A percentile compares a stretch with the other conserved stretches of the same genome.
phyloP scores from a whole-genome alignment of 352 stramenopile genomes.

The Globisporangium megalacanthum region DNA sequence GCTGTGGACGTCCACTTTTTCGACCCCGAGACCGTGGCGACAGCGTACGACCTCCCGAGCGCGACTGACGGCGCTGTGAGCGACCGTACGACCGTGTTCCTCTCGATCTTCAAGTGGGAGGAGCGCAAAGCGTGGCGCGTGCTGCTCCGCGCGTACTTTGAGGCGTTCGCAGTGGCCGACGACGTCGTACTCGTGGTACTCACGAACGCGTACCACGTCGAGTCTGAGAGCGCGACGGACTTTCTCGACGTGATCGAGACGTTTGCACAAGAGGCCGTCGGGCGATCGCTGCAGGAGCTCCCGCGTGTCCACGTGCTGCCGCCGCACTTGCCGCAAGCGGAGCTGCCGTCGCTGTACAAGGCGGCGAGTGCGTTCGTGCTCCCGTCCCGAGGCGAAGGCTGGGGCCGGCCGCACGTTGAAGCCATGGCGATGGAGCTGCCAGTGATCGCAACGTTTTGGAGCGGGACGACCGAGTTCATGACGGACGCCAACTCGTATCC shows the following conservation, averaged over 20 bases:
- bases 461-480: slow-evolving; percentile 87
- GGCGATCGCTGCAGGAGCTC: slow-evolving; percentile 41
- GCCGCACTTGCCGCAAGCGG: slow-evolving; percentile 48
- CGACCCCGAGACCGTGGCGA: slow-evolving; percentile 39
- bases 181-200: slow-evolving; percentile 81
- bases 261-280: slow-evolving; percentile 41
- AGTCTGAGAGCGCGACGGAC: slow-evolving; percentile 32
- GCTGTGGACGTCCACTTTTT: slow-evolving; percentile 90
- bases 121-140: slow-evolving; percentile 89
- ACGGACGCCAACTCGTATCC: slow-evolving; percentile 83
- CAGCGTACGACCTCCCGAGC: slow-evolving; percentile 41
- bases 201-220: slow-evolving; percentile 83
- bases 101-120: slow-evolving; percentile 95
- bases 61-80: slow-evolving; percentile 28
- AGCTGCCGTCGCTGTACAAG: slow-evolving; percentile 67
- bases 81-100: slow-evolving; percentile 65
- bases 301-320: slow-evolving; percentile 58
- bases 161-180: slow-evolving; percentile 51
- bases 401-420: slow-evolving; percentile 91
- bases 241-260: slow-evolving; percentile 50
- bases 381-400: slow-evolving; percentile 91
- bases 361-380: slow-evolving; percentile 84
- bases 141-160: slow-evolving; percentile 81
- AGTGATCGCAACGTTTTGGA: slow-evolving; percentile 92
- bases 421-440: slow-evolving; percentile 91